Evolutionary conservation across 768 basidiomycete species (phyloP), one percentile per base, ranked within the genome.

Genomic region (Glaciozyma martinii): DNA sequence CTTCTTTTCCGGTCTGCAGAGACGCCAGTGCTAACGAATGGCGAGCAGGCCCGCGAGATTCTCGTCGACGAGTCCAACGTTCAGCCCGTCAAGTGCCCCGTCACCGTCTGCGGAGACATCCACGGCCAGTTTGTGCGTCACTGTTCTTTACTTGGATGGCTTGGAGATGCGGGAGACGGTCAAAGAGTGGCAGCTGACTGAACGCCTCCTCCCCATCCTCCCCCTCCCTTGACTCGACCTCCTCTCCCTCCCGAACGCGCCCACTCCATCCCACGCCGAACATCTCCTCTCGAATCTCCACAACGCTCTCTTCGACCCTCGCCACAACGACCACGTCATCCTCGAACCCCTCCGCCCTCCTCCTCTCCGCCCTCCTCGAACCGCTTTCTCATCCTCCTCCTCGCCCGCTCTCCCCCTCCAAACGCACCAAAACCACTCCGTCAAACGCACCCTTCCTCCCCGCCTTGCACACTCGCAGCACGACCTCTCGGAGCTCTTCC

Each of bases 61-160:
- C 78, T 99, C 77, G 93, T 95, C 88, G 94, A 95, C 75, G 95
- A 99, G 80, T 92, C 90, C 40, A 99, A 99, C 76, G 95, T 99
- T 3, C 94, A 98, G 78, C 93, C 93, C 27, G 95, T 99, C 61
- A 82, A 88, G 78, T 98, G 94, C 80, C 95, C 95, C 37, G 95
- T 99, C 71, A 99, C 95, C 56, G 95, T 99, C 32, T 99, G 95
- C 75, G 95, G 95, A 66, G 95, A 99, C 80, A 98, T 99, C 68
- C 95, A 99, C 76, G 95, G 95, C 56, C 95, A 99, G 85, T 99
- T 99, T 79, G 94, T 98, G 79, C 80, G 93, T 87, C 43, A 46
- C 15, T 29, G 6, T 42, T 61, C 52, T 44, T 33, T 55, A 42
- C 64, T 43, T 3, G 37, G 21, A 25, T 18, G 1, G 3, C 9